These are phyloP conservation scores for Helotiales sp. DNA, from an alignment of 2,329 filamentous ascomycete genomes.

Conservation along the genomic window DNA sequence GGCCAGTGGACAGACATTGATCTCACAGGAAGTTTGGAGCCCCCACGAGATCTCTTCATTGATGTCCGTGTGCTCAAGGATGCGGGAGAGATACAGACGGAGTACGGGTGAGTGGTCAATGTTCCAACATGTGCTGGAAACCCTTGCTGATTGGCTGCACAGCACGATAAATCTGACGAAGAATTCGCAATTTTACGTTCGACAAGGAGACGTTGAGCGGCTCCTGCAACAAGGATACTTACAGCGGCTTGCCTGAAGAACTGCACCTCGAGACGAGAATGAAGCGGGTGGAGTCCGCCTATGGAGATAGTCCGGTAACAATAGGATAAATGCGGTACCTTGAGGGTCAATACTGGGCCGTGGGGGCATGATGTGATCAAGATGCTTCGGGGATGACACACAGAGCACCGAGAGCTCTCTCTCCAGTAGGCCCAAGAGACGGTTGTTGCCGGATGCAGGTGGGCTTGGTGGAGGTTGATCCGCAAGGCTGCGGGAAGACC, in stretches of 20 bases:
- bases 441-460: conserved; percentile 10
- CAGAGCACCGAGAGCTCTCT: conserved; percentile 7
- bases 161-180: conserved; percentile 95
- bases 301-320: not conserved
- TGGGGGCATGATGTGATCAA: conserved; percentile 3
- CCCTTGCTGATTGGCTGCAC: conserved; percentile 18
- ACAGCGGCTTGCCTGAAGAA: conserved; percentile 77
- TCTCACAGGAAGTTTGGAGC: conserved; percentile 88
- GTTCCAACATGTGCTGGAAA: not conserved
- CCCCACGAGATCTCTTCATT: conserved; percentile 93
- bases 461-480: not conserved
- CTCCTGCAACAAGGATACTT: conserved; percentile 93
- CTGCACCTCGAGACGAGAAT: not conserved
- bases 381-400: conserved; percentile 4
- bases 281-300: not conserved
- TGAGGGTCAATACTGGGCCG: not conserved
- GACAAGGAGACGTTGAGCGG: conserved; percentile 92
- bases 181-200: conserved; percentile 97
- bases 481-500: not conserved
- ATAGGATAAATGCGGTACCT: conserved; percentile 1
- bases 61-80: conserved; percentile 95
- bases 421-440: not conserved
- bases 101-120: conserved; percentile 76
- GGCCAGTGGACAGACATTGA: conserved; percentile 99
- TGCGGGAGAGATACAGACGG: conserved; percentile 97